These are phyloP conservation scores for Paraleonurus japonicus DNA, from an alignment of 257 asterid species.

Conservation along the genomic window DNA sequence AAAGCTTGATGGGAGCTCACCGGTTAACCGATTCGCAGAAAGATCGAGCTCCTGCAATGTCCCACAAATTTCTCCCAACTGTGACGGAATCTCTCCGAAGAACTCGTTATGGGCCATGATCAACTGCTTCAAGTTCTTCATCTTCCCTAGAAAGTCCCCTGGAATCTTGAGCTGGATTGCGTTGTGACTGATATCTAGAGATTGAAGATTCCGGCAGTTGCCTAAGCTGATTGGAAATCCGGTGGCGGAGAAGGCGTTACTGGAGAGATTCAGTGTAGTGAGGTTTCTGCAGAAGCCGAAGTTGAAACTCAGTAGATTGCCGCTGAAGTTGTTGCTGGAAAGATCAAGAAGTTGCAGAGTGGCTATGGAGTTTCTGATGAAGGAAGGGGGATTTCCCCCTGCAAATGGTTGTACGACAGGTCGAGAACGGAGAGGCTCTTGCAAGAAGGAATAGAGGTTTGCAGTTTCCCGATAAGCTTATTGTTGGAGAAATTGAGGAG, in stretches of 20 bases:
- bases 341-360: conserved; percentile 51
- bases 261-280: conserved; percentile 51
- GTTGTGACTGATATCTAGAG: conserved; percentile 62
- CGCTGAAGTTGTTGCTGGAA: conserved; percentile 69
- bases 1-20: conserved; percentile 65
- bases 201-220: conserved; percentile 58
- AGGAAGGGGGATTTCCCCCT: conserved; percentile 48
- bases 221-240: conserved; percentile 52
- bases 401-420: conserved; percentile 43
- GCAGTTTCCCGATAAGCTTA: conserved; percentile 48
- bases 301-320: conserved; percentile 39
- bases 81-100: conserved; percentile 64
- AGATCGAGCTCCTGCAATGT: conserved; percentile 77
- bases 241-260: conserved; percentile 50
- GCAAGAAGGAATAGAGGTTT: conserved; percentile 47
- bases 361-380: conserved; percentile 15
- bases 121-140: conserved; percentile 53
- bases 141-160: conserved; percentile 43
- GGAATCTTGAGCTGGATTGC: conserved; percentile 51
- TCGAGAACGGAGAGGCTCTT: conserved; percentile 48
- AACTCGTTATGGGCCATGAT: conserved; percentile 53
- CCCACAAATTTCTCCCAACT: conserved; percentile 51
- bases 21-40: conserved; percentile 55
- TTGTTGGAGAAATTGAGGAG: conserved; percentile 58
- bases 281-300: conserved; percentile 61